Evolutionary conservation across 768 basidiomycete genomes (phyloP).

Genomic region (Serendipita sp.): DNA sequence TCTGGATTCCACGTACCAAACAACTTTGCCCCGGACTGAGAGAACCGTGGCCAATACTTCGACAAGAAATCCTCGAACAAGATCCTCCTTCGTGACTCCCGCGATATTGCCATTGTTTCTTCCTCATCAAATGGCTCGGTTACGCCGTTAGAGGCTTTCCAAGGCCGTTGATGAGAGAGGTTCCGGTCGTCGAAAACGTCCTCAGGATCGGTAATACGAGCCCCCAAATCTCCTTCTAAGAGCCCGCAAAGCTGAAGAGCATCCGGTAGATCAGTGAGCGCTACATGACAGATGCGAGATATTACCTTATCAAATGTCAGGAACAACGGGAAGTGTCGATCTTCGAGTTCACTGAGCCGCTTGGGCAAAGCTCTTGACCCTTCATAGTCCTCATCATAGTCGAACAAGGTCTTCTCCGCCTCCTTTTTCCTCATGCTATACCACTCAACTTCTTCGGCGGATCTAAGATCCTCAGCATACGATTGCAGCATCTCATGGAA

Average conservation of each 20-base stretch:
- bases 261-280: not conserved
- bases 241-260: conserved; percentile 29
- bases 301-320: conserved; percentile 46
- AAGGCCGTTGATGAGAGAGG: not conserved
- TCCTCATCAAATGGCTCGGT: conserved; percentile 36
- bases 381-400: conserved; percentile 27
- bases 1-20: conserved; percentile 31
- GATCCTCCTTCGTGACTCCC: conserved; percentile 11
- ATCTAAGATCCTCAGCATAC: conserved; percentile 22
- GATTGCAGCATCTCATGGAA: conserved; percentile 37
- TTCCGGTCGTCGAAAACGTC: conserved; percentile 6
- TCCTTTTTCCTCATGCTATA: conserved; percentile 10
- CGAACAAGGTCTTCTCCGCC: conserved; percentile 20
- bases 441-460: conserved; percentile 25
- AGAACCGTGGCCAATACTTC: conserved; percentile 45
- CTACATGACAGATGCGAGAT: not conserved
- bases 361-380: conserved; percentile 32
- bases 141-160: conserved; percentile 19
- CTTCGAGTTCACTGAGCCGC: conserved; percentile 38
- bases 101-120: conserved; percentile 30
- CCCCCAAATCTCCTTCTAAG: conserved; percentile 28
- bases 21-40: conserved; percentile 32
- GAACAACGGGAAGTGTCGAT: conserved; percentile 54
- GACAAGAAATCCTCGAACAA: conserved; percentile 32
- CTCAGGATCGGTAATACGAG: conserved; percentile 11